These are phyloP conservation scores for Pichia inconspicua DNA, from an alignment of 1,139 yeast genomes.

Conservation along the genomic window DNA sequence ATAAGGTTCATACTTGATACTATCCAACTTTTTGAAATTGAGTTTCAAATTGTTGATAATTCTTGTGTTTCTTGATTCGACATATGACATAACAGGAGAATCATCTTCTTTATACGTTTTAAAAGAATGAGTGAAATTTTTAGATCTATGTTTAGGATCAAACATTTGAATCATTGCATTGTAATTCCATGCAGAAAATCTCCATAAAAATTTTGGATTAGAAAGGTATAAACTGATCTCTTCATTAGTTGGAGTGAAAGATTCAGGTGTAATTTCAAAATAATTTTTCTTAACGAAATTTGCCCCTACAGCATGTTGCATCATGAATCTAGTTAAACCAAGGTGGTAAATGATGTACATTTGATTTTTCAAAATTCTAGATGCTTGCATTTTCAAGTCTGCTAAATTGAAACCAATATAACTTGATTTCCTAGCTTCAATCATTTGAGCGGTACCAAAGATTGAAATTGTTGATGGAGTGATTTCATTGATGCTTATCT, in stretches of 20 bases:
- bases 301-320: neutral
- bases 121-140: neutral
- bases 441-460: neutral
- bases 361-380: neutral
- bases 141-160: neutral
- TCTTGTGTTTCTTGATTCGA: neutral
- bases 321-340: neutral
- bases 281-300: neutral
- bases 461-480: neutral
- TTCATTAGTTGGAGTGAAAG: neutral
- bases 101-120: neutral
- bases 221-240: slow-evolving; percentile 1
- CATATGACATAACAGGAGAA: slow-evolving; percentile 1
- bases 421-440: neutral
- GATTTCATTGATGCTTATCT: neutral
- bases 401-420: neutral
- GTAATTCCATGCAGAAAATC: slow-evolving; percentile 2
- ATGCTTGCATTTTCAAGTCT: neutral
- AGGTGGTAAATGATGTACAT: neutral
- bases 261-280: neutral
- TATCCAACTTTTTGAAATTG: neutral
- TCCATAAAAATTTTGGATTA: slow-evolving; percentile 3
- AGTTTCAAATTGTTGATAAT: neutral
- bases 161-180: neutral
- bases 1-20: neutral